Evolutionary conservation across 164 flowering plant genomes (phyloP).

Genomic region (Tinospora cordifolia): DNA sequence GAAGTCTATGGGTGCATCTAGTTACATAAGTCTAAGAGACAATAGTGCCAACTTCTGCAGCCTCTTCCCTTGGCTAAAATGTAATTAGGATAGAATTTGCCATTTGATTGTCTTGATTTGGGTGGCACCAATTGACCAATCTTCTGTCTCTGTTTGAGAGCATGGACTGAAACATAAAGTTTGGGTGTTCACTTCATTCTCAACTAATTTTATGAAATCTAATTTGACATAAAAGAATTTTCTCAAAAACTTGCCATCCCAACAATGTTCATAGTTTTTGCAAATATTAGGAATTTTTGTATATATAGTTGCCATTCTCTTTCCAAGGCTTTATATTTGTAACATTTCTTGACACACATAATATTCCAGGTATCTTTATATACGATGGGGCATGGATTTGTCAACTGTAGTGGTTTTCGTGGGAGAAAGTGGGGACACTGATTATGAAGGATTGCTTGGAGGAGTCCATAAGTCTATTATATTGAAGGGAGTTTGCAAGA

Average conservation of each 20-base stretch:
- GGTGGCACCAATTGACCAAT: no score
- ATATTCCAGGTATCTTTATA: constrained; percentile 52
- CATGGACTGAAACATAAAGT: no score
- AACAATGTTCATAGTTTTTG: no score
- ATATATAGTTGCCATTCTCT: not conserved
- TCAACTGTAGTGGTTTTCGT: constrained; percentile 74
- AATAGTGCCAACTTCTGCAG: not conserved
- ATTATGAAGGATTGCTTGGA: constrained; percentile 83
- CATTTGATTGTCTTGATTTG: not conserved
- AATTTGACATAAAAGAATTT: no score
- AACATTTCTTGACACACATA: not conserved
- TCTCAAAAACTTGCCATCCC: no score
- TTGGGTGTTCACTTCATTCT: no score
- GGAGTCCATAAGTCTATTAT: constrained; percentile 76
- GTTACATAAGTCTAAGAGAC: not conserved
- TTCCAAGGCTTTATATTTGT: not conserved
- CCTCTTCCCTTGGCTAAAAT: not conserved
- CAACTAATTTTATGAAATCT: no score
- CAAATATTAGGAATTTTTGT: no score
- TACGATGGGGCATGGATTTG: constrained; percentile 81
- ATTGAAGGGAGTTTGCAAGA: constrained; percentile 51
- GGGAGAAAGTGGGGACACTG: constrained; percentile 89
- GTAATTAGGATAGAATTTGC: not conserved
- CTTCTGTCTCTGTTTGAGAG: no score
- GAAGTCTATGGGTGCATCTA: not conserved